Evolutionary conservation across 2,329 filamentous ascomycete genomes (phyloP), one percentile per base, ranked within the genome.

Genomic region (Clonostachys solani): DNA sequence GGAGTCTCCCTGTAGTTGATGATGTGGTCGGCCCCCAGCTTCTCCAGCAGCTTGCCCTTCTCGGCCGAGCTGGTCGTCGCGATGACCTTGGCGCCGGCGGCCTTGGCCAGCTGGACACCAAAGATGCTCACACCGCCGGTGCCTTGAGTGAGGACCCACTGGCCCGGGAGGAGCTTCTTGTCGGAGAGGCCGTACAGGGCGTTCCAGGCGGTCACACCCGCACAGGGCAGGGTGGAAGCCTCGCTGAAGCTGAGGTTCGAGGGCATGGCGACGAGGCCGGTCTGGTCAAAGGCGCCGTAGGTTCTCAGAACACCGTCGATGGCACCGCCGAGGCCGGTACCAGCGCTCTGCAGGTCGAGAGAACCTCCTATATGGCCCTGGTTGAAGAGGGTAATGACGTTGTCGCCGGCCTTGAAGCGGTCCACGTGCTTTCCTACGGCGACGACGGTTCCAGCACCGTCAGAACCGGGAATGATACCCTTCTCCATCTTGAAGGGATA

Each of bases 101-200:
- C 71, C 56, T 73, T 74, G 46, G 74, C 74, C 52, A 77, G 75
- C 64, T 76, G 84, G n/a, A 87, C 61, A 5, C 76, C 84, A 49
- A 86, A 86, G 50, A 87, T 73, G 51, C 75, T 80, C 8, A 88
- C 84, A 49, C 84, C 84, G 17, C 85, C 84, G 0, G 83, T 87
- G n/a, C 84, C 85, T 63, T 87, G 82, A 2, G 83, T 83, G 34
- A 89, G 71, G 4, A 89, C 82, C 55, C 63, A 72, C 50, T 78
- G 64, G 5, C 81, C 82, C 0, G 79, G 74, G 56, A 72, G 69
- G 49, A 85, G 52, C 42, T 58, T 57, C 50, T 62, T 59, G 19
- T 69, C 66, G 53, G 64, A 63, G 33, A 82, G 56, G 3, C 83
- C 83, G 54, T 79, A 84, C 12, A 86, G 68, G 3, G 79, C 78